Evolutionary conservation across 2,329 filamentous ascomycete species (phyloP), one percentile per base, ranked within the genome.

Genomic region (Lecanosticta acicola): DNA sequence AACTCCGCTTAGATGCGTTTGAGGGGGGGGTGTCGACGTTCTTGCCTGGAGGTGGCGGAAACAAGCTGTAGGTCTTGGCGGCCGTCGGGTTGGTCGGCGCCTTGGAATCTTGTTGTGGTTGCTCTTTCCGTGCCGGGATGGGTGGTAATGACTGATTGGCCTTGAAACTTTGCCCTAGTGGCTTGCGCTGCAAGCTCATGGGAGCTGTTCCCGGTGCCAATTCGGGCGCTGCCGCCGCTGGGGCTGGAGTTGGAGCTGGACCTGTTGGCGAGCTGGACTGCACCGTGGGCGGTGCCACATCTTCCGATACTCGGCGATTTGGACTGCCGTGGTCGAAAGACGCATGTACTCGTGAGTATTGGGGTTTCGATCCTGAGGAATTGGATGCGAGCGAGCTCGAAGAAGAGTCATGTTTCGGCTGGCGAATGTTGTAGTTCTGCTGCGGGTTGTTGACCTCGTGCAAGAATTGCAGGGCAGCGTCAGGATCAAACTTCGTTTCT

Each of bases 401-500:
- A 1, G 59, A 59, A 3, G 59, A 55, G 32, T 54, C 53, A 29
- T 54, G 48, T 20, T 51, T 53, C 18, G 53, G 49, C 13, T 46
- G 45, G 9, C 37, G 49, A 34, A n/a, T 36, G 33, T 20, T 45
- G 35, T 9, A 36, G 14, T 4, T 41, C 24, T 10, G 37, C 19
- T 4, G 24, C 16, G 10, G 24, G 21, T 16, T 36, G 10, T 48
- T 39, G 29, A 46, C 36, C 4, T 46, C 47, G 13, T 44, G 43
- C 17, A 50, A 42, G 8, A 45, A 41, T n/a, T 45, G 32, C 13
- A 49, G 45, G 9, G 51, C 45, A 19, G 40, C 44, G 17, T 46
- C 46, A 3, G 57, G 52, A 20, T 54, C 48, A 40, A 55, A 51
- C 11, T 49, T 52, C 9, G 53, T 59, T 21, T 59, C 58, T 21